Evolutionary conservation across 345 rosid genomes (phyloP), one percentile per base, ranked within the genome.

Genomic region (Pseudoturritis turrita): DNA sequence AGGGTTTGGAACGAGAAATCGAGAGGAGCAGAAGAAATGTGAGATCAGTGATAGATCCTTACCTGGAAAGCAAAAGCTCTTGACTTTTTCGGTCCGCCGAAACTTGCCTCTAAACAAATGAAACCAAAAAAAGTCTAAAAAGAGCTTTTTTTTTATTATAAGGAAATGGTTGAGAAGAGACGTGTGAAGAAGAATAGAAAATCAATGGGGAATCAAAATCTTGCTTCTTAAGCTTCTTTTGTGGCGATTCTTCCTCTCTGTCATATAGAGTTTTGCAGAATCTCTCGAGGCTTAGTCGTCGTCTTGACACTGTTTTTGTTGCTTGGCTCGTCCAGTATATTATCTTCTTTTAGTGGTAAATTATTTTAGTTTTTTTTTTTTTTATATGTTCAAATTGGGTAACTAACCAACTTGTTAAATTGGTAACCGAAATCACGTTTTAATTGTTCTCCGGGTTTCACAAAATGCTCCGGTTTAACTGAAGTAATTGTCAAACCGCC

Each of bases 241-340:
- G 50, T 72, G 78, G 43, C 81, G 74, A 78, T 68, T 51, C 67
- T 67, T 78, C 70, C 74, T 77, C 77, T 53, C 70, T 62, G 65
- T 75, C 73, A 50, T 2, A 17, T 26, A 51, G 22, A 60, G 46
- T 43, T 29, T 61, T 19, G 43, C 40, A 75, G 44, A 68, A 53
- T 44, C 35, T 61, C 45, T 29, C 37, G 41, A 59, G 31, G 63
- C 51, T 21, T 21, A 11, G 21, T 46, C 43, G 39, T n/a, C n/a
- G n/a, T n/a, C n/a, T n/a, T 64, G 12, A 23, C 10, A 21, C 46
- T 52, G 71, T 53, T 51, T n/a, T 39, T 33, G n/a, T 40, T 29
- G 56, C 44, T 47, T 28, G 12, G 64, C 63, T 56, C n/a, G n/a
- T n/a, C n/a, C n/a, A n/a, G n/a, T n/a, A n/a, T n/a, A n/a, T n/a